These are phyloP conservation scores for Magnusiomyces starmeri DNA, from an alignment of 1,139 yeast genomes.

Conservation along the genomic window DNA sequence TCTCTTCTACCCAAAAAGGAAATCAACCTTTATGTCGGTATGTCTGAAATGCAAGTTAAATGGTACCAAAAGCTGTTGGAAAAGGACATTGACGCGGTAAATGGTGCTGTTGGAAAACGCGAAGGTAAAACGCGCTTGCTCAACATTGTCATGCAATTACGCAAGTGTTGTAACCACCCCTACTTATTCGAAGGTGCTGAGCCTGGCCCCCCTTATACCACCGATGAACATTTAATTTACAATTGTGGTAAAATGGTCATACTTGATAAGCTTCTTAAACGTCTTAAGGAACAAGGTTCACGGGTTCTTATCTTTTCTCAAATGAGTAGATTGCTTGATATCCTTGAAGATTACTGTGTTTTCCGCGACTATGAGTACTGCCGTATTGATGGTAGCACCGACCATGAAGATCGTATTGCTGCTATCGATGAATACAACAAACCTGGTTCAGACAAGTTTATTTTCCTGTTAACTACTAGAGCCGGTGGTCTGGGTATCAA, in stretches of 20 bases:
- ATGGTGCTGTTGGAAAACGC: conserved; percentile 82
- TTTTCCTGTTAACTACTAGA: conserved; percentile 84
- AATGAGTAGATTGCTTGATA: conserved; percentile 88
- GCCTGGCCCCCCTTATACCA: conserved; percentile 97
- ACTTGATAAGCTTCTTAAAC: conserved; percentile 71
- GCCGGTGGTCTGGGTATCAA: conserved; percentile 98
- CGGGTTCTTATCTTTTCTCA: conserved; percentile 90
- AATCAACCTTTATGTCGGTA: conserved; percentile 81
- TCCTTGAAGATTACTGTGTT: conserved; percentile 85
- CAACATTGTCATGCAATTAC: conserved; percentile 91
- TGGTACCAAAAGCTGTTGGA: conserved; percentile 89
- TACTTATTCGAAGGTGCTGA: conserved; percentile 97
- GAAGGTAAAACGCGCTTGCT: conserved; percentile 88
- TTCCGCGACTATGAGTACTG: conserved; percentile 82
- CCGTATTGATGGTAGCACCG: conserved; percentile 92
- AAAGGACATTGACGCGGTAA: conserved; percentile 93
- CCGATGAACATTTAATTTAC: conserved; percentile 85
- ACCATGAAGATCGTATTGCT: conserved; percentile 85
- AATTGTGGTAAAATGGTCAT: conserved; percentile 90
- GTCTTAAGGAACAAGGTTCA: conserved; percentile 71
- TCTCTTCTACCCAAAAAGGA: conserved; percentile 87
- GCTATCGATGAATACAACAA: conserved; percentile 90
- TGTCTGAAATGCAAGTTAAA: conserved; percentile 88
- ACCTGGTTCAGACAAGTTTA: conserved; percentile 75
- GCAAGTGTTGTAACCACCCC: conserved; percentile 97